Base-by-base conservation (phyloP, 441 rosid species). In the Gossypium schwendimanii region DNA sequence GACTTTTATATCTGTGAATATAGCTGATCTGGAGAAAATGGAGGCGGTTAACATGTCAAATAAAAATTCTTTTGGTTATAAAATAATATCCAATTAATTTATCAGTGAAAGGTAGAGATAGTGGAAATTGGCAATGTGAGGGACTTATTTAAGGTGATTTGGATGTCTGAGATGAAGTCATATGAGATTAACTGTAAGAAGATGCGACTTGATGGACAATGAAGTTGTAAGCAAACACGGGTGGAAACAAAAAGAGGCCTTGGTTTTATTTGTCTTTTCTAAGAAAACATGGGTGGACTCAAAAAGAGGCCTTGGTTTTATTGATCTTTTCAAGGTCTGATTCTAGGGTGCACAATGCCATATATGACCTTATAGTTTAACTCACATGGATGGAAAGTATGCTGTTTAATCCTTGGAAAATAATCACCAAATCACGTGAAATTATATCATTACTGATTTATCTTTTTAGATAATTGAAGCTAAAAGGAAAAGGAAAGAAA, bases 361-460 rank as follows among this genome's bases (percentile, higher is more conserved):
- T 18, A 63, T 64, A 41, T 21, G 69, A 64, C 69, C 70, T 6
- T 47, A 14, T 66, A 23, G 50, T 63, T 63, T 39, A 63, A 39
- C 24, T 63, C 9, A n/a, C 21, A 47, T 64, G 54, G 54, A 45
- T 31, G 47, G 62, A 31, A 18, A 53, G 49, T 36, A 9, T 49
- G 72, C 44, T 53, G 61, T 69, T 53, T 52, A 53, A 8, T 52
- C 61, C 26, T 31, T 0, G 28, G 28, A 18, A 23, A 68, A 28
- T 68, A 28, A 28, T 33, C 45, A 24, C 24, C 5, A 47, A 67
- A 28, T 52, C 24, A 50, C 45, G 49, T 21, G 62, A 17, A 52
- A 52, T 66, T 7, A 47, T 49, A 24, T 52, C 47, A 31, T 17
- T 17, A 52, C 6, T 31, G 17, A 11, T 52, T 28, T 41, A 10